Base-by-base conservation (phyloP, 192 early-diverging fungal species). In the Endogone sp. region DNA sequence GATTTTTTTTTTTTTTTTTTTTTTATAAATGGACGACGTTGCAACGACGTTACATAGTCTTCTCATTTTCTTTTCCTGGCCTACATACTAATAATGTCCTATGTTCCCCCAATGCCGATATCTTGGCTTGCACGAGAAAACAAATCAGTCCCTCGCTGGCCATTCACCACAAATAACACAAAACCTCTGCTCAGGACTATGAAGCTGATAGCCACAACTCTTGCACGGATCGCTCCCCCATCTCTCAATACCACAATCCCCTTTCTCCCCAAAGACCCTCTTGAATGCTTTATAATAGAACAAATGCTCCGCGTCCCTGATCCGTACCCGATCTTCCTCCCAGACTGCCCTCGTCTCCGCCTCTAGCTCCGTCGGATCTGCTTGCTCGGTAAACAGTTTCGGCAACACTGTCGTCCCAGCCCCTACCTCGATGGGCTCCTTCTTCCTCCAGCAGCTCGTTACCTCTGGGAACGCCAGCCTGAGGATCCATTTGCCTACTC, bases 381-480 rank as follows among this genome's bases (percentile, higher is more conserved):
- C 30, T 59, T 71, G 64, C 26, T 55, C 74, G 49, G 68, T 72
- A 31, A 86, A 80, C 32, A 84, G 23, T 59, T 79, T 74, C 0
- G 85, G 84, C 56, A 91, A 59, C 13, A 82, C 72, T 0, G 87
- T 85, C 2, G 86, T 88, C 0, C 88, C 88, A 4, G 78, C 69
- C 11, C 90, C 90, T 20, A 79, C 79, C 61, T 90, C 90, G 64
- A 89, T 85, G 0, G 90, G 88, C 27, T 87, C 86, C 74, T 91
- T 91, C 57, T 71, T 82, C n/a, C 90, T 71, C 74, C 81, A 87
- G 0, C 82, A 81, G 28, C 86, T 85, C 20, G 79, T 69, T 0
- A 83, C 85, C n/a, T 85, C 82, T 9, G 86, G 88, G 65, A 88
- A 88, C 24, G 90, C 90, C 66, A 69, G 62, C 22, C 90, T 69